Percentiles rank a stretch among this genome's conserved stretches.
These are phyloP conservation scores for Biscutella laevigata DNA, from an alignment of 441 rosid genomes.

Conservation along the genomic window DNA sequence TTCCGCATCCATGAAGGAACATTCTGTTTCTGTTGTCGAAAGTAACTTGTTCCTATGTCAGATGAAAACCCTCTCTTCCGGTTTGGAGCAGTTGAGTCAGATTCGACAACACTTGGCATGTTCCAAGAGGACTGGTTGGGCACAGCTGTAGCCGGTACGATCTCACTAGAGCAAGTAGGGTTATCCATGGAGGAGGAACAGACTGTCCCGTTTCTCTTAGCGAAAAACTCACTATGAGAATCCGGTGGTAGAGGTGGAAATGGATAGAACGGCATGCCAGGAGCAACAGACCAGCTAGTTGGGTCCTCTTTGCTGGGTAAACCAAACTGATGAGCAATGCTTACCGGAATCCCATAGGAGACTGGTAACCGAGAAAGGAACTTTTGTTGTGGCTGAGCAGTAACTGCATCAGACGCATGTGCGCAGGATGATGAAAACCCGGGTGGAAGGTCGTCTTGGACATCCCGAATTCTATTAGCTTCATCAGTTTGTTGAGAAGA, in stretches of 20 bases:
- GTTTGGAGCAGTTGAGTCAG: slow-evolving; percentile 32
- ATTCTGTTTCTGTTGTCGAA: slow-evolving; percentile 74
- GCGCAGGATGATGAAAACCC: slow-evolving; percentile 59
- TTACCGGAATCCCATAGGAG: slow-evolving; percentile 77
- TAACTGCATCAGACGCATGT: slow-evolving; percentile 26
- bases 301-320: slow-evolving; percentile 36
- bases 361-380: slow-evolving; percentile 58
- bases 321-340: slow-evolving; percentile 52
- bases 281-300: slow-evolving; percentile 63
- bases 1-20: slow-evolving; percentile 37
- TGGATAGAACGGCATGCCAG: slow-evolving; percentile 81
- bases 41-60: slow-evolving; percentile 70
- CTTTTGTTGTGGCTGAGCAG: slow-evolving; percentile 51
- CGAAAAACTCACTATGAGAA: slow-evolving; percentile 30
- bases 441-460: slow-evolving; percentile 62
- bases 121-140: slow-evolving; percentile 26
- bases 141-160: slow-evolving; percentile 28
- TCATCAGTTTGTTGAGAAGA: not conserved
- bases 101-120: slow-evolving; percentile 5
- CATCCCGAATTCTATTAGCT: slow-evolving; percentile 20
- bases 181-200: slow-evolving; percentile 23
- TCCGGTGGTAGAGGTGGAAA: slow-evolving; percentile 84
- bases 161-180: slow-evolving; percentile 14
- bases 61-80: slow-evolving; percentile 42
- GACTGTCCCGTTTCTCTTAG: slow-evolving; percentile 29